phyloP scores from a whole-genome alignment of 345 rosid genomes.

The Euphorbia pulcherrima region DNA sequence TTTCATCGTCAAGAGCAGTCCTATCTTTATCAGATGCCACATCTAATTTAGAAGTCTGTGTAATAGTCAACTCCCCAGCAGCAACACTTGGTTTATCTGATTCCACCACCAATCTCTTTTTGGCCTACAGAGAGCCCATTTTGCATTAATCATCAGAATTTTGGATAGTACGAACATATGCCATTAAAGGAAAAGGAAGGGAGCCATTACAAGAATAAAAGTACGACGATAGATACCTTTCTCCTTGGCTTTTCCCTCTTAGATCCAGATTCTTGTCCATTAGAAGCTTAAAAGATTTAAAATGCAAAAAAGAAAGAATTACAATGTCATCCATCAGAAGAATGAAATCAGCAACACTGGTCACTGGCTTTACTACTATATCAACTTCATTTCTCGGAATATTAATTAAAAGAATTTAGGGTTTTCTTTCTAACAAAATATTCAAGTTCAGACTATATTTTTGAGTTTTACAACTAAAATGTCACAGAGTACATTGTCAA shows the following conservation, averaged over 20 bases:
- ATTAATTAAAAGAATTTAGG: neutral
- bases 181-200: slow-evolving; percentile 13
- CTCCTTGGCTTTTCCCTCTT: slow-evolving; percentile 48
- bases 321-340: neutral
- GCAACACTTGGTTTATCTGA: slow-evolving; percentile 34
- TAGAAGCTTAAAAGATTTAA: slow-evolving; percentile 40
- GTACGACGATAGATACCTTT: slow-evolving; percentile 50
- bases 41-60: slow-evolving; percentile 35
- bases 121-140: slow-evolving; percentile 43
- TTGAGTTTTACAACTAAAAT: neutral
- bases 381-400: neutral
- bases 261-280: slow-evolving; percentile 64
- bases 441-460: slow-evolving; percentile 4
- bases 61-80: slow-evolving; percentile 31
- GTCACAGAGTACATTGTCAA: neutral
- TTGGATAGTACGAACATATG: neutral
- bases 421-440: slow-evolving; percentile 2
- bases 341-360: neutral
- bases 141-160: slow-evolving; percentile 11
- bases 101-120: slow-evolving; percentile 39
- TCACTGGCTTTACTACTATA: neutral
- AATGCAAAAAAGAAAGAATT: slow-evolving; percentile 7
- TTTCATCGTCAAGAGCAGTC: slow-evolving; percentile 31
- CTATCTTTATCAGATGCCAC: slow-evolving; percentile 33
- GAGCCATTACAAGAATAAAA: slow-evolving; percentile 6